Evolutionary conservation across 2,329 filamentous ascomycete genomes (phyloP), one percentile per base, ranked within the genome.

Genomic region (Aspergillus ochraceus): DNA sequence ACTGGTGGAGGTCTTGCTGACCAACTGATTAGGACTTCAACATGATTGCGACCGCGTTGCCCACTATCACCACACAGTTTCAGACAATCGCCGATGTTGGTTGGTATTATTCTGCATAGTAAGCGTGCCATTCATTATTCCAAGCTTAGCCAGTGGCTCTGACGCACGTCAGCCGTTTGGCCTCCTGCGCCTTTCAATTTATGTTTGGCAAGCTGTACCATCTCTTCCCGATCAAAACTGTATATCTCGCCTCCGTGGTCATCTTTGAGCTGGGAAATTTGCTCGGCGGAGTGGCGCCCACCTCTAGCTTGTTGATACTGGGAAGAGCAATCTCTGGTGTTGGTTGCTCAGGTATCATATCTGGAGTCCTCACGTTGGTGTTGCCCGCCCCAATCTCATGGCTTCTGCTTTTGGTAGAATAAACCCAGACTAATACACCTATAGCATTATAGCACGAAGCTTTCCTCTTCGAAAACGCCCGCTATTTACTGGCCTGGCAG

Each of bases 131-230:
- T 3, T 3, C 3, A 2, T 36, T 36, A 36, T 14, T 4, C 32
- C 32, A 36, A 36, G 10, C 32, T 36, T 36, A 17, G 3, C 12
- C 32, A 0, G 10, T 52, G 26, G 11, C 26, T 58, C 24, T 58
- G 45, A 53, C 30, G 14, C 32, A 14, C 19, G n/a, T 32, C 26
- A 52, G 55, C n/a, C 57, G 52, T 42, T 47, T 52, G 47, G 36
- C 32, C 8, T 51, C 57, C 11, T 59, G 57, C 47, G 49, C 52
- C 17, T 52, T 55, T 6, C 57, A 59, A 30, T 52, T 59, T 26
- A 32, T 59, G 30, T 59, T 59, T 29, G 57, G 57, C 17, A 59
- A 55, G 14, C 46, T 55, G 3, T 59, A 59, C 32, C 45, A 52
- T 14, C 52, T 55, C 11, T 59, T 55, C 36, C 46, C 47, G n/a